These are phyloP conservation scores for Bipolaris oryzae DNA, from an alignment of 2,329 filamentous ascomycete species.

Conservation along the genomic window DNA sequence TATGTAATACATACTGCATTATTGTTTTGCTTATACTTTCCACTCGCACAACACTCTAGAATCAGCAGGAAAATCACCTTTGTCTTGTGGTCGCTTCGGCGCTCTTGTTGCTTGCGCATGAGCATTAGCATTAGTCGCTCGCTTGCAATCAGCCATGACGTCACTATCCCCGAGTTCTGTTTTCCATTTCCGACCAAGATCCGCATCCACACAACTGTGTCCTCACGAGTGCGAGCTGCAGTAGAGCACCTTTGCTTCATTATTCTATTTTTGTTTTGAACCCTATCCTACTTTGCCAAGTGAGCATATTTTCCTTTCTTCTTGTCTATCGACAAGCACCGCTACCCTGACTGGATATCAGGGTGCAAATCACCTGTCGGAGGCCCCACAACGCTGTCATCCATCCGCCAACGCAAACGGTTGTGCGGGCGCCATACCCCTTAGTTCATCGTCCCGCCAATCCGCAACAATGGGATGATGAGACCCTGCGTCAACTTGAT, in stretches of 20 bases:
- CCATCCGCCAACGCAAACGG: conserved; percentile 29
- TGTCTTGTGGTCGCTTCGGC: not conserved
- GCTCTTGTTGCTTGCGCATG: conserved; percentile 4
- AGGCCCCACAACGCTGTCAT: conserved; percentile 25
- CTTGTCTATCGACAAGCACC: conserved; percentile 2
- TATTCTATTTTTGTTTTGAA: conserved; percentile 25
- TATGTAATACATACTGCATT: too few relatives aligned
- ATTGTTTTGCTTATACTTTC: too few relatives aligned
- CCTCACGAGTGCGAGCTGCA: conserved; percentile 7
- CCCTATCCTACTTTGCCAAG: conserved; percentile 9
- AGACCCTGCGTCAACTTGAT: conserved; percentile 37
- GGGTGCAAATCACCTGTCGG: conserved; percentile 22
- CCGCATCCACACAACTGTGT: conserved; percentile 10
- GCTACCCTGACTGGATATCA: conserved; percentile 20
- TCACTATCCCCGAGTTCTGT: conserved; percentile 17
- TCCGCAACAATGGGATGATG: conserved; percentile 22
- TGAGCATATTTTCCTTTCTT: conserved; percentile 21
- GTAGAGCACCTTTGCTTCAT: conserved; percentile 23
- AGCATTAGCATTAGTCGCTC: conserved; percentile 14
- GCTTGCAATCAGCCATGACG: conserved; percentile 33
- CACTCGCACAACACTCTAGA: not conserved
- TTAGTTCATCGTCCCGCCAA: conserved; percentile 27
- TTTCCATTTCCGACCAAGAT: conserved; percentile 3
- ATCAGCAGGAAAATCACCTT: not conserved
- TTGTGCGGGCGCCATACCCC: conserved; percentile 21